Base-by-base conservation (phyloP, 768 basidiomycete species). In the Filobasidium floriforme region DNA sequence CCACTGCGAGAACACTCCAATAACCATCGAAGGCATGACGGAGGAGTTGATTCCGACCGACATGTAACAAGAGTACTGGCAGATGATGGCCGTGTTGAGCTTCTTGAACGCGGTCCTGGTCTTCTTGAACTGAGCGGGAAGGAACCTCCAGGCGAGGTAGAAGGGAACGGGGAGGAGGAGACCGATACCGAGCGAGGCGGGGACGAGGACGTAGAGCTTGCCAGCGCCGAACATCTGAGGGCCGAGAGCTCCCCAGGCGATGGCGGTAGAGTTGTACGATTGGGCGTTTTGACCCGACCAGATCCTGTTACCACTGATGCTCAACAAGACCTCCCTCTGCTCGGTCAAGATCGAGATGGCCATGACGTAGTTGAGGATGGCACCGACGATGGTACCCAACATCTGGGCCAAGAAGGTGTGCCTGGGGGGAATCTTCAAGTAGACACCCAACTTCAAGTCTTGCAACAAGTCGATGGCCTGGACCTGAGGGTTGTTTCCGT, bases 181-280 rank as follows among this genome's bases (percentile, higher is more conserved):
- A 22, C 73, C 73, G 60, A 75, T 68, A 40, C 63, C 72, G 1
- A 75, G 62, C 10, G 71, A 59, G 37, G 67, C 63, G 11, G 72
- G 73, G 4, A 75, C 68, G 59, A 73, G 69, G 12, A 49, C 51
- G 70, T 79, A 76, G 1, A 66, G 66, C 14, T 65, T 59, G 2
- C 75, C 72, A 1, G 68, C 67, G 1, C 75, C 72, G 28, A 59
- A 63, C 46, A 82, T 69, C 41, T 80, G 49, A 40, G 75, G 72
- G 37, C 73, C 74, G 0, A 82, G 75, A 10, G 80, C 81, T 54
- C 81, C 81, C 79, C 79, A 82, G 1, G 77, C 71, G 41, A 82
- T 77, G 0, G 80, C 80, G 55, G 72, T 72, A 49, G 62, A 63
- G 67, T 75, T 75, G 70, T 70, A 75, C 12, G 66, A 66, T 40